Evolutionary conservation across 2,329 filamentous ascomycete genomes (phyloP).

Genomic region (Ascochyta rabiei): DNA sequence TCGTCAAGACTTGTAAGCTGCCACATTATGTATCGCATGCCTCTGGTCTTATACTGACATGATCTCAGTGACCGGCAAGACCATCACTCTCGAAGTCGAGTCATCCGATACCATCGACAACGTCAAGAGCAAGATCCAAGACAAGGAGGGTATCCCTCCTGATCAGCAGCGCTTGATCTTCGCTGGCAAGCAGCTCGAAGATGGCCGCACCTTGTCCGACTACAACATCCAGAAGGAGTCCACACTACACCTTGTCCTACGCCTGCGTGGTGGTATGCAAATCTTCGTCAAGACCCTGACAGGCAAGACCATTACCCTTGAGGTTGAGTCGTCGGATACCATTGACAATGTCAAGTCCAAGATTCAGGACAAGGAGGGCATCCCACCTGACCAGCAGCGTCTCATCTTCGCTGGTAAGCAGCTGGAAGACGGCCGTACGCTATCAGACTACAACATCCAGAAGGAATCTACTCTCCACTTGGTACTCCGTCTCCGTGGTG

Average conservation of each 20-base stretch:
- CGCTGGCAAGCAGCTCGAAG: conserved; percentile 64
- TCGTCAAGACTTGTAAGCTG: conserved; percentile 61
- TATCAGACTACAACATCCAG: conserved; percentile 94
- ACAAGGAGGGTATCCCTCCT: conserved; percentile 65
- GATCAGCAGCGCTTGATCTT: conserved; percentile 66
- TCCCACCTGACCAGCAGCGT: conserved; percentile 94
- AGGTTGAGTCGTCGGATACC: conserved; percentile 77
- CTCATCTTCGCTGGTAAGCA: conserved; percentile 97
- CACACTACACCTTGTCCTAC: conserved; percentile 76
- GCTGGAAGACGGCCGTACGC: conserved; percentile 89
- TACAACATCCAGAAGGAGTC: conserved; percentile 67
- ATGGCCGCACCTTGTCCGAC: conserved; percentile 61
- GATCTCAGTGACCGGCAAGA: conserved; percentile 62
- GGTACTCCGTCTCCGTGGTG: conserved; percentile 85
- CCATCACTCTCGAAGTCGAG: conserved; percentile 55
- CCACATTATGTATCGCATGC: conserved; percentile 36
- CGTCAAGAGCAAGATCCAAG: conserved; percentile 57
- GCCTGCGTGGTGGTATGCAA: conserved; percentile 69
- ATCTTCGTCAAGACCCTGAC: conserved; percentile 70
- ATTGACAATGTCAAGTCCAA: conserved; percentile 97
- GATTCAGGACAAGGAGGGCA: conserved; percentile 98
- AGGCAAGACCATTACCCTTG: conserved; percentile 69
- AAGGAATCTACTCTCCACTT: conserved; percentile 88
- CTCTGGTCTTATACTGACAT: conserved; percentile 32
- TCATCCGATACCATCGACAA: conserved; percentile 51